These are phyloP conservation scores for Trichoderma afroharzianum DNA, from an alignment of 2,329 filamentous ascomycete species.

Conservation along the genomic window DNA sequence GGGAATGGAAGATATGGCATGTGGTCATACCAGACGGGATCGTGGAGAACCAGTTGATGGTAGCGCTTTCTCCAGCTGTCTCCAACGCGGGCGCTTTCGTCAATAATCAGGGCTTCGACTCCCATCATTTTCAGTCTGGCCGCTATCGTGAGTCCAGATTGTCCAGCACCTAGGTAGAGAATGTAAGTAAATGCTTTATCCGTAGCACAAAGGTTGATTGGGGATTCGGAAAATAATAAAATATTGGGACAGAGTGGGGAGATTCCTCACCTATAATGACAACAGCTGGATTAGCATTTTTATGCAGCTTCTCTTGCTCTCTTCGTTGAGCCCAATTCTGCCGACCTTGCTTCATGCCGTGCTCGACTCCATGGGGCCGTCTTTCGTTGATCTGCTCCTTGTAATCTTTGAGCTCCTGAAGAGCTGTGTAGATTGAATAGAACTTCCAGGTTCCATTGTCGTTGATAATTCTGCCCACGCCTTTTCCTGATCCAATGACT, in stretches of 20 bases:
- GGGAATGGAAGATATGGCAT: conserved; percentile 65
- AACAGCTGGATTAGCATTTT: conserved; percentile 52
- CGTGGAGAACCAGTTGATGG: conserved; percentile 63
- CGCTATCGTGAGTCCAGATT: conserved; percentile 55
- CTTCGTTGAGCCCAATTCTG: conserved; percentile 61
- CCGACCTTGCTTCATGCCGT: conserved; percentile 48
- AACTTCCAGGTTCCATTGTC: conserved; percentile 53
- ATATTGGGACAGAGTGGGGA: not conserved
- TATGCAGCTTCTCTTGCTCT: conserved; percentile 44
- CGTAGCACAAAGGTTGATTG: not conserved
- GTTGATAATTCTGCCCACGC: conserved; percentile 50
- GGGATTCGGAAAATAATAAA: not conserved
- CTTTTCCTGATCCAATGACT: conserved; percentile 51
- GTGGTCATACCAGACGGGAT: conserved; percentile 60
- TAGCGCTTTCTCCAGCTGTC: conserved; percentile 64
- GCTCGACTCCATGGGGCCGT: conserved; percentile 54
- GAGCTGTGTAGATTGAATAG: conserved; percentile 59
- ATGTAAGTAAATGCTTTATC: not conserved
- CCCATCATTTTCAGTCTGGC: conserved; percentile 58
- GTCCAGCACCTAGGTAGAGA: conserved; percentile 48
- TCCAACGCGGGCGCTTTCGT: conserved; percentile 54
- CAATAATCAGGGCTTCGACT: conserved; percentile 54
- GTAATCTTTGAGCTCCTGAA: conserved; percentile 51
- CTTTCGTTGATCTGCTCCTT: conserved; percentile 47
- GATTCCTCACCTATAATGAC: conserved; percentile 55